A percentile compares a stretch with the other conserved stretches of the same genome.
Evolutionary conservation across 2,329 filamentous ascomycete genomes (phyloP).

Genomic region (Penicillium sp.): DNA sequence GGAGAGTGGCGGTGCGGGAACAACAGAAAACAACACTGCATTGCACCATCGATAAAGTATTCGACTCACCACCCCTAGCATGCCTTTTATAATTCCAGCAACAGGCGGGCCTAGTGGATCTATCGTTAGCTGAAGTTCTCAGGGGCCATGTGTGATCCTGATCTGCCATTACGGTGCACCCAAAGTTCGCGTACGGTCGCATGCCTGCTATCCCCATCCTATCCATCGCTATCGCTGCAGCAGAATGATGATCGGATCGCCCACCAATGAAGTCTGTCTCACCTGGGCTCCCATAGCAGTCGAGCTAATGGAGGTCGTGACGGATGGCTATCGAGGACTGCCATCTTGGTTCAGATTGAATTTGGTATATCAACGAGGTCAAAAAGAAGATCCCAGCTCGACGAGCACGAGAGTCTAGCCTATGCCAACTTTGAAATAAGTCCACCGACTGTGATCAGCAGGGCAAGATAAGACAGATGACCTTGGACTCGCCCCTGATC

Average conservation of each 20-base stretch:
- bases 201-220: neutral
- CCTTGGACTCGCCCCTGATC: neutral
- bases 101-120: constrained; percentile 13
- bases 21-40: constrained; percentile 10
- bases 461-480: constrained; percentile 9
- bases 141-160: neutral
- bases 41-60: constrained; percentile 26
- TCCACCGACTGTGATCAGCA: constrained; percentile 1
- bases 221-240: neutral
- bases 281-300: constrained; percentile 35
- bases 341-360: constrained; percentile 6
- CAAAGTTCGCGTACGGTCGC: constrained; percentile 11
- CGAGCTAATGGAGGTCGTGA: constrained; percentile 27
- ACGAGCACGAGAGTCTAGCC: neutral
- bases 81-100: constrained; percentile 19
- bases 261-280: constrained; percentile 13
- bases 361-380: neutral
- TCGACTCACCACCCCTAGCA: constrained; percentile 28
- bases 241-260: constrained; percentile 1
- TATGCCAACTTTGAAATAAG: constrained; percentile 10
- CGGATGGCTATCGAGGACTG: constrained; percentile 4
- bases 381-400: neutral
- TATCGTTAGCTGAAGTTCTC: constrained; percentile 1
- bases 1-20: constrained; percentile 26
- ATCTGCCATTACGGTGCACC: neutral